These are phyloP conservation scores for Corrigiola litoralis DNA, from an alignment of 179 eudicot genomes.

Conservation along the genomic window DNA sequence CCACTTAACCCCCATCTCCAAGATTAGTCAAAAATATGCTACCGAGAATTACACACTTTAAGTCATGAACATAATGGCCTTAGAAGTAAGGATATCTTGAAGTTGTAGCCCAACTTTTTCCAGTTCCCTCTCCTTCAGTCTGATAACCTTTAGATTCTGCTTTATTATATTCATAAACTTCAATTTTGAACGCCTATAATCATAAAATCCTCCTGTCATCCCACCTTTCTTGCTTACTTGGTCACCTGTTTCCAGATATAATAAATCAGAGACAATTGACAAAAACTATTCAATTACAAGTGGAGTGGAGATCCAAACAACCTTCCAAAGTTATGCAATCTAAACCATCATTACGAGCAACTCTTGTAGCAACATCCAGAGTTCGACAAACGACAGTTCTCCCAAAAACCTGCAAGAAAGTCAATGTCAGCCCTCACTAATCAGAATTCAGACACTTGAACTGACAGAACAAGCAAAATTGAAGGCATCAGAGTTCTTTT, in stretches of 20 bases:
- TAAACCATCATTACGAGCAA: conserved; percentile 83
- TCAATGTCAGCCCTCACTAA: not conserved
- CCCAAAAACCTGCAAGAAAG: conserved; percentile 63
- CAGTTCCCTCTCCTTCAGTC: conserved; percentile 54
- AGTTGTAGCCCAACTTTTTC: conserved; percentile 54
- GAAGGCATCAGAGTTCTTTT: not conserved
- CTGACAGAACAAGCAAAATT: not conserved
- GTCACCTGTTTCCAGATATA: conserved; percentile 59
- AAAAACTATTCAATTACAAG: conserved; percentile 12
- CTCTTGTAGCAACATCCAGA: conserved; percentile 90
- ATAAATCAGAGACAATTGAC: conserved; percentile 14
- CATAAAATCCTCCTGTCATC: conserved; percentile 99
- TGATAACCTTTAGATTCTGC: conserved; percentile 47
- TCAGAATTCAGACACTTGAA: not conserved
- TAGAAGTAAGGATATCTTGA: conserved; percentile 76
- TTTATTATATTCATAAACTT: conserved; percentile 75
- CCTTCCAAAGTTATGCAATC: conserved; percentile 99
- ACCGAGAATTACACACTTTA: not conserved
- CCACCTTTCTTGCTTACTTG: conserved; percentile 99
- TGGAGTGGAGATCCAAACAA: conserved; percentile 20
- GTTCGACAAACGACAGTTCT: conserved; percentile 87
- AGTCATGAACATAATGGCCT: not conserved
- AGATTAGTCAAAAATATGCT: no score
- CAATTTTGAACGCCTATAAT: conserved; percentile 82
- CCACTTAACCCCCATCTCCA: no score